phyloP scores from a whole-genome alignment of 345 rosid genomes.

The Corchorus capsularis region DNA sequence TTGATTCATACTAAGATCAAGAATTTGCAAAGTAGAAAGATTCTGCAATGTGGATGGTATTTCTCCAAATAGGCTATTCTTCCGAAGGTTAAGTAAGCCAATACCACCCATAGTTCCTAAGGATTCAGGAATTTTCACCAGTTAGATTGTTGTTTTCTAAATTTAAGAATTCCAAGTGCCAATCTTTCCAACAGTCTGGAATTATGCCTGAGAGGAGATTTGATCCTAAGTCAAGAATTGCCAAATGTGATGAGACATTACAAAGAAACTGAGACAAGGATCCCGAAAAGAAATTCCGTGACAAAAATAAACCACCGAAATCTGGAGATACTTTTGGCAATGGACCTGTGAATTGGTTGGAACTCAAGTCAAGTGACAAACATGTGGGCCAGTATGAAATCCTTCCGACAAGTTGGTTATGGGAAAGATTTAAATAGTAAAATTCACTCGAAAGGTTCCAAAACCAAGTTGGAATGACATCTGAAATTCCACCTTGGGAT shows the following conservation, averaged over 20 bases:
- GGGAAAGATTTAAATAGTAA: neutral
- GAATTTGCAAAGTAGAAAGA: neutral
- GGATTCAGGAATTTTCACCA: constrained; percentile 19
- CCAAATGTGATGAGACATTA: neutral
- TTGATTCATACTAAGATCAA: constrained; percentile 14
- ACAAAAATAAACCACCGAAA: constrained; percentile 12
- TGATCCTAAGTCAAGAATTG: neutral
- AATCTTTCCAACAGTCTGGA: neutral
- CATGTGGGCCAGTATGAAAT: neutral
- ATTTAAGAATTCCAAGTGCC: neutral
- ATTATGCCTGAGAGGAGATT: neutral
- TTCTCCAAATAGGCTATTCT: constrained; percentile 14
- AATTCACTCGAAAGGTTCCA: neutral
- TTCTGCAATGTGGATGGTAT: constrained; percentile 16
- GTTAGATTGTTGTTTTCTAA: no score
- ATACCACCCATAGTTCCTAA: neutral
- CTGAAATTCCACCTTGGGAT: neutral
- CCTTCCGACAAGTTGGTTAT: neutral
- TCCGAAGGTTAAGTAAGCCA: neutral
- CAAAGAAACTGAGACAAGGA: neutral
- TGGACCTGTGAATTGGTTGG: neutral
- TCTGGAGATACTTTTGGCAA: neutral
- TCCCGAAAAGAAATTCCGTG: constrained; percentile 25
- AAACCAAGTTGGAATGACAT: neutral
- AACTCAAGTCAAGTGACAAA: neutral